phyloP scores from a whole-genome alignment of 2,329 filamentous ascomycete genomes.

The Kalmusia sp. region DNA sequence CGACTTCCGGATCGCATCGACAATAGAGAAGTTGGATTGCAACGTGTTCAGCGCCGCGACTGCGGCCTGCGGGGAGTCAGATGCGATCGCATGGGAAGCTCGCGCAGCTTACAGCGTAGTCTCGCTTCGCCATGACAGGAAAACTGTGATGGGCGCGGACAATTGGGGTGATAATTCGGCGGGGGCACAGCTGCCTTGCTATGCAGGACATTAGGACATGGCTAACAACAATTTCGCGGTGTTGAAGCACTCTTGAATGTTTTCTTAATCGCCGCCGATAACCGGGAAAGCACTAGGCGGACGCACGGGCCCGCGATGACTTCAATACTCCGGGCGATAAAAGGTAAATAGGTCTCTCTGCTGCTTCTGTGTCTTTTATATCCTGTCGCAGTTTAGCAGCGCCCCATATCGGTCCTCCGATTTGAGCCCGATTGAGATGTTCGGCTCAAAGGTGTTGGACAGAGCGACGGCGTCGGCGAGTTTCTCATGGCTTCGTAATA shows the following conservation, averaged over 20 bases:
- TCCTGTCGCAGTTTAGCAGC: not conserved
- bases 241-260: constrained; percentile 9
- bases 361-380: not conserved
- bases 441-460: too few species aligned
- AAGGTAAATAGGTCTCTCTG: not conserved
- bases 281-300: constrained; percentile 36
- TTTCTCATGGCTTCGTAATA: too few species aligned
- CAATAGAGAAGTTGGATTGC: constrained; percentile 78
- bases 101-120: constrained; percentile 40
- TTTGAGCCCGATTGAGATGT: not conserved
- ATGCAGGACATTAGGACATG: constrained; percentile 41
- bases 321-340: constrained; percentile 7
- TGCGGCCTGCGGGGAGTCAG: constrained; percentile 62
- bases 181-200: constrained; percentile 27
- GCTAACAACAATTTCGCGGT: not conserved
- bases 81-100: not conserved
- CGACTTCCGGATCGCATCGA: constrained; percentile 79
- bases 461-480: too few species aligned
- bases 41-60: constrained; percentile 77
- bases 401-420: not conserved
- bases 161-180: constrained; percentile 17
- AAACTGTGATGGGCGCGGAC: constrained; percentile 23
- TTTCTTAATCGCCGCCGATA: constrained; percentile 18
- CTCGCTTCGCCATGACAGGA: constrained; percentile 38
- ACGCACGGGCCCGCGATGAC: constrained; percentile 19